Evolutionary conservation across 1,139 yeast genomes (phyloP).

Genomic region (Magnusiomyces tetraspermus): DNA sequence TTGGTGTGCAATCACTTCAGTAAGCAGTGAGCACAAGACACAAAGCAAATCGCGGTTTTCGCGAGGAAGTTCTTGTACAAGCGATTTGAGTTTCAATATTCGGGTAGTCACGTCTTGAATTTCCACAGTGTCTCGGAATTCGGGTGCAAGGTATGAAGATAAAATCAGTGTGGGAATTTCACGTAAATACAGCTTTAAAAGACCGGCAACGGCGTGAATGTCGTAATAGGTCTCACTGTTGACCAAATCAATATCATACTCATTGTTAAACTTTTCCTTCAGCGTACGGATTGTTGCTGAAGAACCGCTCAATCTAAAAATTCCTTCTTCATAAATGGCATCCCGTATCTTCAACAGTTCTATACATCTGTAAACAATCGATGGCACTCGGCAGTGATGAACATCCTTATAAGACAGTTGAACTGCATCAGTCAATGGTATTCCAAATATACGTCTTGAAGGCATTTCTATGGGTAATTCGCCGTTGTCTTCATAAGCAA

Average conservation of each 20-base stretch:
- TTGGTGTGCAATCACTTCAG: conserved; percentile 53
- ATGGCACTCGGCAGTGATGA: conserved; percentile 46
- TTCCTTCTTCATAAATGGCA: conserved; percentile 80
- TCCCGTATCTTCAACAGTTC: conserved; percentile 57
- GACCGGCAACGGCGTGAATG: conserved; percentile 70
- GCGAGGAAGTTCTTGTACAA: conserved; percentile 36
- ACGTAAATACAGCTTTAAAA: conserved; percentile 63
- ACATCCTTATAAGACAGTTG: conserved; percentile 38
- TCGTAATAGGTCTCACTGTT: conserved; percentile 38
- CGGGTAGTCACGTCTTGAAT: conserved; percentile 28
- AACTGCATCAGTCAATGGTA: conserved; percentile 47
- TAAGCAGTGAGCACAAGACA: conserved; percentile 57
- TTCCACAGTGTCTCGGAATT: conserved; percentile 34
- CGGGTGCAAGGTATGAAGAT: conserved; percentile 40
- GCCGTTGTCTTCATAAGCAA: not conserved
- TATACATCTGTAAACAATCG: conserved; percentile 67
- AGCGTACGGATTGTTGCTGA: conserved; percentile 66
- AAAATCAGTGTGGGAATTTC: conserved; percentile 60
- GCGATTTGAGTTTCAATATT: conserved; percentile 28
- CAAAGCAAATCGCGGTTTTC: conserved; percentile 54
- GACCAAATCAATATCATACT: conserved; percentile 60
- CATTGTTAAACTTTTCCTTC: conserved; percentile 50
- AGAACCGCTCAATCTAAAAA: conserved; percentile 85
- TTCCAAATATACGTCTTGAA: conserved; percentile 46
- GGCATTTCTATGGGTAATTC: not conserved